Conservation (phyloP, 75 land plant species). For the Sequoiadendron giganteum region DNA sequence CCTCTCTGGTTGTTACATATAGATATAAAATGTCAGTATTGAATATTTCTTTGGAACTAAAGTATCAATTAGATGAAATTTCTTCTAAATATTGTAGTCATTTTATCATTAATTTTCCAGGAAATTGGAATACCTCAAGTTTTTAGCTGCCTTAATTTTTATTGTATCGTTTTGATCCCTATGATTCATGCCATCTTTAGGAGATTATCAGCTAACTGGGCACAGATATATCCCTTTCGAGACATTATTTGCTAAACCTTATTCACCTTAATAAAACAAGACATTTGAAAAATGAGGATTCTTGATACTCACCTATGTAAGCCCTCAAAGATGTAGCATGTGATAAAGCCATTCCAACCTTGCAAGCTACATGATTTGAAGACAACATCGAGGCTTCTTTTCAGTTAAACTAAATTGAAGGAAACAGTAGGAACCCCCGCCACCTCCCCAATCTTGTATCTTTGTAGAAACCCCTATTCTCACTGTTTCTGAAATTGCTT, state of each 20-base stretch:
- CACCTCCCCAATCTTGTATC: no score
- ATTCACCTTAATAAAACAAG: background rate
- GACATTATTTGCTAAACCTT: background rate
- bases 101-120: background rate
- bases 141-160: background rate
- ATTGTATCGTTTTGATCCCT: background rate
- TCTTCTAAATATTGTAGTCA: background rate
- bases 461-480: no score
- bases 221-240: background rate
- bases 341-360: no score
- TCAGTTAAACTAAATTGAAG: no score
- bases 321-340: background rate
- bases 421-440: no score
- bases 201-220: background rate
- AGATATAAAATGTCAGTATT: background rate
- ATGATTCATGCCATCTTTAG: background rate
- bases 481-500: no score
- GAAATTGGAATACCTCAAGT: background rate
- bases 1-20: background rate
- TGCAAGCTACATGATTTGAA: no score
- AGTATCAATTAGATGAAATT: background rate
- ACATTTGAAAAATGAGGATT: background rate
- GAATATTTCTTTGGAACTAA: background rate
- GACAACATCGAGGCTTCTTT: no score
- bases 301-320: background rate